Percentiles rank a stretch among this genome's conserved stretches.
These are phyloP conservation scores for Colletotrichum scovillei DNA, from an alignment of 2,329 filamentous ascomycete genomes.

Conservation along the genomic window DNA sequence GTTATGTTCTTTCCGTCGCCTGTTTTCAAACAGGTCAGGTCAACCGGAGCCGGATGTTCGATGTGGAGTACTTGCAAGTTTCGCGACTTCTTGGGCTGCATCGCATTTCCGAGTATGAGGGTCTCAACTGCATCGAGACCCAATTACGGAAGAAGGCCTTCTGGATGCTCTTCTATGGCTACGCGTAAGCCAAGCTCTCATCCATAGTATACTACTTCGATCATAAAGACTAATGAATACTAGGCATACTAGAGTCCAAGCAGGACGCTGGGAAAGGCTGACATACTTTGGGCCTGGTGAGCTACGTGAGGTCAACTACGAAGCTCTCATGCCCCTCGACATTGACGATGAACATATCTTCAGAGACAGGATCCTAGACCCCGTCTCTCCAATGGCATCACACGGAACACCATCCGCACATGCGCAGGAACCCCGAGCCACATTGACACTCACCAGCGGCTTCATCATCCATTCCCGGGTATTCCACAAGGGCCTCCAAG, in stretches of 20 bases:
- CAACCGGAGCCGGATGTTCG: constrained; percentile 49
- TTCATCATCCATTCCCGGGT: constrained; percentile 45
- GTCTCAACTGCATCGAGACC: constrained; percentile 45
- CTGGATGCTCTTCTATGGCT: constrained; percentile 49
- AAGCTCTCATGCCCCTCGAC: constrained; percentile 45
- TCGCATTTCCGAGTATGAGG: constrained; percentile 44
- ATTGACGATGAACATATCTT: constrained; percentile 47
- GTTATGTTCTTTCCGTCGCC: constrained; percentile 45
- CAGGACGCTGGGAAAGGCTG: constrained; percentile 38
- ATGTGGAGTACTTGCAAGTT: constrained; percentile 48
- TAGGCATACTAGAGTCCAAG: constrained; percentile 39
- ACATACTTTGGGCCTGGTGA: constrained; percentile 44
- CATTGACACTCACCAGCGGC: constrained; percentile 40
- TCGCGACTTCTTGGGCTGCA: constrained; percentile 47
- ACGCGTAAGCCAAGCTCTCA: constrained; percentile 32
- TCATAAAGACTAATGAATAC: not conserved
- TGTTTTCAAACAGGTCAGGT: constrained; percentile 49
- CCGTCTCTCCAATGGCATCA: constrained; percentile 16
- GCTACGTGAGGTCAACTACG: constrained; percentile 44
- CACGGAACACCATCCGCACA: constrained; percentile 18
- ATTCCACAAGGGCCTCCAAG: constrained; percentile 39
- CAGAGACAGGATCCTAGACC: constrained; percentile 36
- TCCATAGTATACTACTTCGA: not conserved
- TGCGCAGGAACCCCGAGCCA: not conserved
- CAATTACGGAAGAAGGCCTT: constrained; percentile 51